phyloP scores from a whole-genome alignment of 805 yeast genomes.

The Metschnikowia colocasiae region DNA sequence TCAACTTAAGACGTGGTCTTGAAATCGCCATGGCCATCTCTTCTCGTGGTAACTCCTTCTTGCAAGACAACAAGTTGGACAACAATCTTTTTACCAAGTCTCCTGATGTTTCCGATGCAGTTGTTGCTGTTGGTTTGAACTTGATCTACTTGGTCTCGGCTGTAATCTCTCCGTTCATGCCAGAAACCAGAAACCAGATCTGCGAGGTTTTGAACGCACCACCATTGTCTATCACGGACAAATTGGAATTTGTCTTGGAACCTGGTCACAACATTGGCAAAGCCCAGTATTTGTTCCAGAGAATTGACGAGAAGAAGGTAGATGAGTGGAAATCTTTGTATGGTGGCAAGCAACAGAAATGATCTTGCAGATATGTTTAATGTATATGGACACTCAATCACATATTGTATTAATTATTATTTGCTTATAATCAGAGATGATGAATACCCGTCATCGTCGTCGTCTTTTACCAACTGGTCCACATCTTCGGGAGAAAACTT shows the following conservation, averaged over 20 bases:
- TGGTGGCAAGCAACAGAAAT: constrained; percentile 66
- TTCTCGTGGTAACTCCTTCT: constrained; percentile 89
- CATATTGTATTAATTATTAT: neutral
- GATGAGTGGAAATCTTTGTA: constrained; percentile 82
- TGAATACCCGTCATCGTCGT: constrained; percentile 11
- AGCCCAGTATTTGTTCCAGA: constrained; percentile 85
- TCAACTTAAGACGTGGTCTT: constrained; percentile 81
- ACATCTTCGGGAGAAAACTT: constrained; percentile 23
- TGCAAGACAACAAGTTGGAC: constrained; percentile 94
- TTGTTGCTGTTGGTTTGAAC: constrained; percentile 87
- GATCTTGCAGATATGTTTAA: neutral
- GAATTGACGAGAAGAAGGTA: constrained; percentile 87
- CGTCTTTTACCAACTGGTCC: constrained; percentile 17
- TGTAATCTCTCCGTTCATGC: constrained; percentile 84
- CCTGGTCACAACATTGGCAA: constrained; percentile 86
- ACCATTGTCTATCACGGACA: constrained; percentile 68
- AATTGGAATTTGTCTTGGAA: constrained; percentile 62
- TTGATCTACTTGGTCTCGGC: constrained; percentile 83
- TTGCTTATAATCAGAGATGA: neutral
- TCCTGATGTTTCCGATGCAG: constrained; percentile 85
- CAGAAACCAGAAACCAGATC: constrained; percentile 70
- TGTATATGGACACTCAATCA: neutral
- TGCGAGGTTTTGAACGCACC: constrained; percentile 82
- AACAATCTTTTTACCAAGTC: constrained; percentile 72
- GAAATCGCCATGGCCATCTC: constrained; percentile 90